Conservation (phyloP, 768 basidiomycete genomes). For the Pilatotrama ljubarskyi region DNA sequence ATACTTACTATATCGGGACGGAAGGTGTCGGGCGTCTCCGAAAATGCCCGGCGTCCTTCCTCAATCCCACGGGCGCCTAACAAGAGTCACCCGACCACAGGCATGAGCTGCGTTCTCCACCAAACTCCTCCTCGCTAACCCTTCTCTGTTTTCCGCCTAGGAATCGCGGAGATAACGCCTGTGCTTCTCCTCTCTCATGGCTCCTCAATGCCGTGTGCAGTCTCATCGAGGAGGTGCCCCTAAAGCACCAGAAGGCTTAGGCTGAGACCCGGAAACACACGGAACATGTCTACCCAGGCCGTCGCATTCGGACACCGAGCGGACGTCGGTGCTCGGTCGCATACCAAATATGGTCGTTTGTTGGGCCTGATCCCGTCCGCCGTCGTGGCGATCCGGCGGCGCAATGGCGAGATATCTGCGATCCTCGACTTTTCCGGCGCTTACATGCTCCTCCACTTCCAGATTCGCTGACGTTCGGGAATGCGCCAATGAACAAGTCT, state of each 20-base stretch:
- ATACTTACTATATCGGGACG: constrained; percentile 1
- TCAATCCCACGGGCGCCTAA: not conserved
- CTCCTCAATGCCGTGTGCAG: not conserved
- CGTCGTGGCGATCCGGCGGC: constrained; percentile 4
- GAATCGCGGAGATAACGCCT: no score
- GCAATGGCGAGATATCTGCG: not conserved
- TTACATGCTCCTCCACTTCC: not conserved
- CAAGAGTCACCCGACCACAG: not conserved
- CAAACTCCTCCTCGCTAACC: not conserved
- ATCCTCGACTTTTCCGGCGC: constrained; percentile 4
- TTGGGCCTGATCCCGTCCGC: not conserved
- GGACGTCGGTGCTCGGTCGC: constrained; percentile 8
- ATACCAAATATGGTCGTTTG: not conserved
- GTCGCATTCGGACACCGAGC: constrained; percentile 4
- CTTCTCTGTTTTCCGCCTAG: not conserved
- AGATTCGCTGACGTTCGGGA: constrained; percentile 3
- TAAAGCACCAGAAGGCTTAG: not conserved
- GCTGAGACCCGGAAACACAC: constrained; percentile 11
- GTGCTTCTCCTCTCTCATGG: no score
- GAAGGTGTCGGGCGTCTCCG: not conserved
- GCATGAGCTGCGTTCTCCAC: not conserved
- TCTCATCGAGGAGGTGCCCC: not conserved
- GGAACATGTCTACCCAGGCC: not conserved
- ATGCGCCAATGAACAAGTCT: not conserved
- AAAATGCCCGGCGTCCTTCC: not conserved